Base-by-base conservation (phyloP, 176 grass and related monocot genomes). In the Cenchrus fungigraminus region DNA sequence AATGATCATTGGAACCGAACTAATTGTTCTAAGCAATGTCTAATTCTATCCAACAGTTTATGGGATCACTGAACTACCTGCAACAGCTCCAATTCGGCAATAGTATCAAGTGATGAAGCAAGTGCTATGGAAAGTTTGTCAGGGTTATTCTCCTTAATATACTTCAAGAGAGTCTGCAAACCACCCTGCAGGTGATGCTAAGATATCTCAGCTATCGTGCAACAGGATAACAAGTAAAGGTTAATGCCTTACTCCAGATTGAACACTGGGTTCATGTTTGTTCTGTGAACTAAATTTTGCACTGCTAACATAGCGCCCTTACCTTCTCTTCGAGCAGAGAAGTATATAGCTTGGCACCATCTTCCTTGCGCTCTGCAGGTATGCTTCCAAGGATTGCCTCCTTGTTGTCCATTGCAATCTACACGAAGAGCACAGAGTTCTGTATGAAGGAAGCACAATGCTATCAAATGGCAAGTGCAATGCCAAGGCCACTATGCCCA, bases 271-370 rank as follows among this genome's bases (percentile, higher is more conserved):
- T 61, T 60, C 20, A 31, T 59, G 2, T 51, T 51, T 16, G 32
- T 57, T 81, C 16, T 2, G 69, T 53, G 19, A 71, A 7, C 29
- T 42, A 15, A 55, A 76, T 71, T 86, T 67, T 29, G 63, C 12
- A 40, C 25, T 53, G 14, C 70, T 69, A 47, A 34, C n/a, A 82
- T 40, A 55, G 57, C 9, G 16, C 65, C 17, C 55, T 79, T 53
- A 95, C 96, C 89, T 95, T 92, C 69, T 88, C 96, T 87, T 98
- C 91, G 1, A 95, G 89, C 74, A 98, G 67, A 53, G 96, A 76
- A 82, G 85, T 85, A 78, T 94, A 95, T 71, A 98, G 58, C 77
- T 89, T 40, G 25, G 93, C 95, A 14, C 91, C 93, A 54, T 92
- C 90, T 55, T 94, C 89, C 82, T 83, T 90, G 3, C 86, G 45